phyloP scores from a whole-genome alignment of 345 rosid species.

The Nephelium lappaceum region DNA sequence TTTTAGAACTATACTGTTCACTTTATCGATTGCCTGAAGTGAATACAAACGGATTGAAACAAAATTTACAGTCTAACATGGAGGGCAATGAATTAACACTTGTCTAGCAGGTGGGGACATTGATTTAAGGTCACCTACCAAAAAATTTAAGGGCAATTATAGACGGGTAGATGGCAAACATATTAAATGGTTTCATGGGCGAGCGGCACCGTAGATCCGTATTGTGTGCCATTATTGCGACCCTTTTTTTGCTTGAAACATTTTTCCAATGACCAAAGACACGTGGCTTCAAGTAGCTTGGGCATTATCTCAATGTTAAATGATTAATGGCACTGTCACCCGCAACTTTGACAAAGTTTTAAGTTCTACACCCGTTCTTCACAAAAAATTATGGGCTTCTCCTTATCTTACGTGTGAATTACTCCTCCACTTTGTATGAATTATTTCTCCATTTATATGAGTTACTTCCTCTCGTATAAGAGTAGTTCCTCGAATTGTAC shows the following conservation, averaged over 20 bases:
- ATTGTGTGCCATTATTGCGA: background rate
- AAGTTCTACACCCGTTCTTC: too few species aligned
- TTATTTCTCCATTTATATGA: too few species aligned
- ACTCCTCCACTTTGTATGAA: too few species aligned
- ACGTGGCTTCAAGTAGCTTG: too few species aligned
- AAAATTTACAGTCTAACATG: background rate
- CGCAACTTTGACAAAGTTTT: too few species aligned
- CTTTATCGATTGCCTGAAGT: background rate
- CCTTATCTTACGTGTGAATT: too few species aligned
- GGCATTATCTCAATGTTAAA: too few species aligned
- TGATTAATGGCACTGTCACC: too few species aligned
- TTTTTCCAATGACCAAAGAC: background rate
- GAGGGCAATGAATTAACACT: background rate
- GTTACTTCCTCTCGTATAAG: too few species aligned
- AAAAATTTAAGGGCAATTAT: background rate
- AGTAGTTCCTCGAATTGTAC: too few species aligned
- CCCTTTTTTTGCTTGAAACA: background rate
- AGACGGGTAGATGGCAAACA: background rate
- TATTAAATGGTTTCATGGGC: slow-evolving; percentile 21
- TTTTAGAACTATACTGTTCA: background rate
- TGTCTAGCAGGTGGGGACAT: background rate
- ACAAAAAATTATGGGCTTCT: too few species aligned
- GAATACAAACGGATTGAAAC: background rate
- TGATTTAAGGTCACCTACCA: background rate
- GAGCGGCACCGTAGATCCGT: slow-evolving; percentile 1